Conservation (phyloP, 2,329 filamentous ascomycete genomes). For the Stagonosporopsis cucurbitacearum region DNA sequence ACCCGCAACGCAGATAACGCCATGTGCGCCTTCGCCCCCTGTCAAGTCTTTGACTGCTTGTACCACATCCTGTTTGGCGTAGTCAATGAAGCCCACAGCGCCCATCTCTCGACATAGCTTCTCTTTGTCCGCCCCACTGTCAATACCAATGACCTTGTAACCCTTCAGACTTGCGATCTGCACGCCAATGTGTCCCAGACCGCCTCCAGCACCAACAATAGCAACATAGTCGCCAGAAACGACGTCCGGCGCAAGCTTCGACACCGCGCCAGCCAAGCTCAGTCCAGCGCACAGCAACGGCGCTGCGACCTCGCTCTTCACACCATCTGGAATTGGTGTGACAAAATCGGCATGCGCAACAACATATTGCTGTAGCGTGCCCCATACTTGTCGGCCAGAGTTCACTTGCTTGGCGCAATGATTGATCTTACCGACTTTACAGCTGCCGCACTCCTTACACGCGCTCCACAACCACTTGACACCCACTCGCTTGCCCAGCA, state of each 20-base stretch:
- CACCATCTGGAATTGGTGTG: conserved; percentile 44
- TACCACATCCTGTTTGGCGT: conserved; percentile 60
- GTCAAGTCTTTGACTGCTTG: conserved; percentile 50
- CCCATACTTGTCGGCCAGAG: conserved; percentile 49
- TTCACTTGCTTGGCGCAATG: conserved; percentile 54
- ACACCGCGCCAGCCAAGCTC: conserved; percentile 79
- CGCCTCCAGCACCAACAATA: conserved; percentile 84
- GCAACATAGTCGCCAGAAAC: conserved; percentile 77
- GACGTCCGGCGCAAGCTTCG: conserved; percentile 79
- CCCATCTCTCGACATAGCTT: conserved; percentile 73
- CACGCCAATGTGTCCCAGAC: conserved; percentile 77
- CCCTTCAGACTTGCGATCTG: conserved; percentile 89
- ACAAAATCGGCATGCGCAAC: conserved; percentile 45
- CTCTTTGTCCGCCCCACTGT: conserved; percentile 81
- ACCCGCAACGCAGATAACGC: conserved; percentile 56
- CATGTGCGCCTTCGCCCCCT: conserved; percentile 54
- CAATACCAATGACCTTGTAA: conserved; percentile 79
- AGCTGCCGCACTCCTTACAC: conserved; percentile 49
- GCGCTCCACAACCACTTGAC: conserved; percentile 57
- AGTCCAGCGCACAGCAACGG: conserved; percentile 47
- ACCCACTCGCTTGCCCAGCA: conserved; percentile 50
- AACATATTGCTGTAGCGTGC: conserved; percentile 46
- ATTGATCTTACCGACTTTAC: conserved; percentile 47
- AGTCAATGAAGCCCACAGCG: conserved; percentile 78
- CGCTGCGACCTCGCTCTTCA: conserved; percentile 46